Conservation (phyloP, 495 filamentous ascomycete genomes). For the Tuber aestivum region DNA sequence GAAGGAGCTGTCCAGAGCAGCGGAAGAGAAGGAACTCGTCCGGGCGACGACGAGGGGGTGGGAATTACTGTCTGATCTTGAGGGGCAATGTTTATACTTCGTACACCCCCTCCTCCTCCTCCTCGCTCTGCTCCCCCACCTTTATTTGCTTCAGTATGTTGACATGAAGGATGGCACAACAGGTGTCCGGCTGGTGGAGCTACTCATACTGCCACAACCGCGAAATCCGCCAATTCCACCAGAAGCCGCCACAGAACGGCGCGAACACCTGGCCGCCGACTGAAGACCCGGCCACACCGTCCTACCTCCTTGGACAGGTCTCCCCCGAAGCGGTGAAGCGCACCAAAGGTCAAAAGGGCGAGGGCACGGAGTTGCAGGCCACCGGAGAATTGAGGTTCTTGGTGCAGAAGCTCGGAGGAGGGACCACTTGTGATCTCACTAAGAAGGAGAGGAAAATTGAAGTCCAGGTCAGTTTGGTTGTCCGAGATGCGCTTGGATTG, state of each 20-base stretch:
- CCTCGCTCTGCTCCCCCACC: neutral
- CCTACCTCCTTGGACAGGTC: conserved; percentile 62
- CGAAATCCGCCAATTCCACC: conserved; percentile 88
- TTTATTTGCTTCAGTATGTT: neutral
- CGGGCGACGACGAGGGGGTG: conserved; percentile 78
- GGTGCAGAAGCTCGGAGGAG: conserved; percentile 79
- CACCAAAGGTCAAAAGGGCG: conserved; percentile 44
- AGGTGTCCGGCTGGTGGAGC: conserved; percentile 81
- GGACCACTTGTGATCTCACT: conserved; percentile 86
- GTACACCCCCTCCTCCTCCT: conserved; percentile 40
- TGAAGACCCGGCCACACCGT: conserved; percentile 67
- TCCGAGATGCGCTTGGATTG: neutral
- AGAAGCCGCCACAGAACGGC: conserved; percentile 60
- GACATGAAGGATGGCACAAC: neutral
- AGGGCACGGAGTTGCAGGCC: conserved; percentile 61
- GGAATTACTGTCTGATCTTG: conserved; percentile 81
- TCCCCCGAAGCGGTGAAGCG: conserved; percentile 43
- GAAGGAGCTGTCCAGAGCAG: conserved; percentile 58
- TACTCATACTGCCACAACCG: conserved; percentile 92
- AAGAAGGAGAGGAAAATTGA: conserved; percentile 79
- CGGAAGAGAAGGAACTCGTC: conserved; percentile 77
- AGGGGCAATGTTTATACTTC: conserved; percentile 85
- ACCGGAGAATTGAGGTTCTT: conserved; percentile 83
- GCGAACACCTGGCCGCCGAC: conserved; percentile 64
- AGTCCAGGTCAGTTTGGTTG: conserved; percentile 51